These are phyloP conservation scores for Helotiales sp. DNA, from an alignment of 2,329 filamentous ascomycete genomes.

Conservation along the genomic window DNA sequence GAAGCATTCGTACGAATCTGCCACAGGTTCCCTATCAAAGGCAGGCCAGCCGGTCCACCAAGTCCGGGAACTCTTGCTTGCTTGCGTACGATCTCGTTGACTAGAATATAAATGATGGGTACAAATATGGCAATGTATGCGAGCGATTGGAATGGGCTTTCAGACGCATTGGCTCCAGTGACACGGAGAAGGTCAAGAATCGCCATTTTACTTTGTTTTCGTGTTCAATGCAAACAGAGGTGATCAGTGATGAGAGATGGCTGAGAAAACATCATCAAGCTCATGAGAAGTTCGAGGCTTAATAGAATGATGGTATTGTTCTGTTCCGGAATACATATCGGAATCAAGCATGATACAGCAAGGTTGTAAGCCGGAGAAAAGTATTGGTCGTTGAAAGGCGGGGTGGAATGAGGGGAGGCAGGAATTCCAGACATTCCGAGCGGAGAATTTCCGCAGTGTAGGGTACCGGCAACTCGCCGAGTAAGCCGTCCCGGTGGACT, in stretches of 20 bases:
- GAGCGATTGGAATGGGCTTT: conserved; percentile 23
- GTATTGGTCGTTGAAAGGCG: background rate
- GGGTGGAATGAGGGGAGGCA: background rate
- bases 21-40: conserved; percentile 59
- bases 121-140: conserved; percentile 11
- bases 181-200: conserved; percentile 25
- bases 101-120: conserved; percentile 31
- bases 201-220: conserved; percentile 23
- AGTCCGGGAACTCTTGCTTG: conserved; percentile 45
- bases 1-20: conserved; percentile 61
- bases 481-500: too few species aligned
- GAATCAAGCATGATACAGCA: background rate
- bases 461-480: too few species aligned
- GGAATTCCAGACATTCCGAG: background rate
- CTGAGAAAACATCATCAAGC: background rate
- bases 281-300: background rate
- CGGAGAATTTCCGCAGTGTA: background rate
- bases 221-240: background rate
- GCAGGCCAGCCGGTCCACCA: conserved; percentile 55
- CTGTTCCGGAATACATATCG: background rate
- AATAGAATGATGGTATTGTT: background rate
- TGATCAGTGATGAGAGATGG: background rate
- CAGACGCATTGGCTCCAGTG: conserved; percentile 11
- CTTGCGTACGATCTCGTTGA: conserved; percentile 31
- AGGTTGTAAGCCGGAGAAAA: background rate